Conservation (phyloP, 2,329 filamentous ascomycete genomes). For the Fusarium tanahbumbuense region DNA sequence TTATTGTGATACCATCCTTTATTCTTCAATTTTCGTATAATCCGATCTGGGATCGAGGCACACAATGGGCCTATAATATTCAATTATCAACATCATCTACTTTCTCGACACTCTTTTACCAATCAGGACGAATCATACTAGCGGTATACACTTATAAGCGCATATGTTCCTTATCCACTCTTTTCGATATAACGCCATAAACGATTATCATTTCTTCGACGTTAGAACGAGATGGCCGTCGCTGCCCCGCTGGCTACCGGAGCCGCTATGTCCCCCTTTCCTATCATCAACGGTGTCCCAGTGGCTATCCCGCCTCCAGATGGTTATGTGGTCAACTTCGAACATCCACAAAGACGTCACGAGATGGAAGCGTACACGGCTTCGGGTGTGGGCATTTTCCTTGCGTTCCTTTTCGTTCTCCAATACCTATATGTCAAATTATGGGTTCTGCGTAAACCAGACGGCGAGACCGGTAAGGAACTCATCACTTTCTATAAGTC, state of each 20-base stretch:
- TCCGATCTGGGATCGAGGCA: slow-evolving; percentile 12
- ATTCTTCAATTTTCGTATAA: not conserved
- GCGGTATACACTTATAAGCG: not conserved
- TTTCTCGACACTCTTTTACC: not conserved
- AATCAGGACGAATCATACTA: not conserved
- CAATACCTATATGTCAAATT: slow-evolving; percentile 46
- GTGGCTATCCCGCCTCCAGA: slow-evolving; percentile 44
- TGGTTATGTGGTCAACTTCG: slow-evolving; percentile 51
- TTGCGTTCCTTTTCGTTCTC: slow-evolving; percentile 39
- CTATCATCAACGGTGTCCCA: slow-evolving; percentile 31
- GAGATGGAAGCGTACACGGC: slow-evolving; percentile 37
- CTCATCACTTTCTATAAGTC: not conserved
- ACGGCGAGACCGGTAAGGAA: slow-evolving; percentile 38
- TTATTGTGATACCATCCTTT: not conserved
- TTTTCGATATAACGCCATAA: not conserved
- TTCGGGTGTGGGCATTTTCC: slow-evolving; percentile 32
- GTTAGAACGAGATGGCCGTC: not conserved
- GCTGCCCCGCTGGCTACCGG: not conserved
- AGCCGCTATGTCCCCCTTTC: slow-evolving; percentile 27
- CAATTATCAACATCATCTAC: not conserved
- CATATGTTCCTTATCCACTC: not conserved
- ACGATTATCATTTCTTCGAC: not conserved
- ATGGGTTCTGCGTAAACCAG: slow-evolving; percentile 33
- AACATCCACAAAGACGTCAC: slow-evolving; percentile 45
- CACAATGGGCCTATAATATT: not conserved